Percentiles rank a stretch among this genome's conserved stretches.
Evolutionary conservation across 768 basidiomycete species (phyloP).

Genomic region (Psilocybe azurescens): DNA sequence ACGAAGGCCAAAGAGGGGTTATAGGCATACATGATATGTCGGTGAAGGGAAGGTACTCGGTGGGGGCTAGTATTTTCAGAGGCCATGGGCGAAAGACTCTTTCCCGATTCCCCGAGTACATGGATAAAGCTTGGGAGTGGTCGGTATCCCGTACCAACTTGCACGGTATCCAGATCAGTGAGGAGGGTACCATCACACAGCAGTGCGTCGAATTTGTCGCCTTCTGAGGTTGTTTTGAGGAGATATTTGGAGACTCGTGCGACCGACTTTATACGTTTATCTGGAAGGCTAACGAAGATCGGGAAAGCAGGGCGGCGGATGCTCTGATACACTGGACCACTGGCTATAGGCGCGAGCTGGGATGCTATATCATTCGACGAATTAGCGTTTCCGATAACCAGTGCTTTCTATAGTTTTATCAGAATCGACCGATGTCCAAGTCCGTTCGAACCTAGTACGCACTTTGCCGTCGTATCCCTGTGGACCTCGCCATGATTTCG

Average conservation of each 20-base stretch:
- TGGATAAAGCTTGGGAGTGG: constrained; percentile 48
- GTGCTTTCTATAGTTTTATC: constrained; percentile 37
- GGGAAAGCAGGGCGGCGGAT: constrained; percentile 46
- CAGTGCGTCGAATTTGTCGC: constrained; percentile 37
- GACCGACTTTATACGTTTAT: constrained; percentile 48
- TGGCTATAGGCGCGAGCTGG: constrained; percentile 43
- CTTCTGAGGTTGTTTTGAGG: neutral
- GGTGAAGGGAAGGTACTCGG: constrained; percentile 50
- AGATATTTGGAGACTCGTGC: constrained; percentile 43
- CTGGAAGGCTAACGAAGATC: constrained; percentile 44
- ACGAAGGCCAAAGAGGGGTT: constrained; percentile 54
- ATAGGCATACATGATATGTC: constrained; percentile 49
- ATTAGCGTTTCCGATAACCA: constrained; percentile 58
- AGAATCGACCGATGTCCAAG: neutral
- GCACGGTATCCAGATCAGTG: constrained; percentile 45
- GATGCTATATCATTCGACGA: constrained; percentile 58
- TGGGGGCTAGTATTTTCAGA: constrained; percentile 30
- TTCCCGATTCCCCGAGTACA: constrained; percentile 27
- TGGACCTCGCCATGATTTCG: constrained; percentile 47
- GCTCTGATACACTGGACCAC: constrained; percentile 50
- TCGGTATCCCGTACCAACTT: constrained; percentile 54
- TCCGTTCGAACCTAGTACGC: neutral
- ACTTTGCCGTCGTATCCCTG: constrained; percentile 43
- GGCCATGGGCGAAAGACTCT: constrained; percentile 32
- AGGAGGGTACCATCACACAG: constrained; percentile 44